Conservation (phyloP, 1,139 yeast species). For the Lodderomyces metapsilosis region DNA sequence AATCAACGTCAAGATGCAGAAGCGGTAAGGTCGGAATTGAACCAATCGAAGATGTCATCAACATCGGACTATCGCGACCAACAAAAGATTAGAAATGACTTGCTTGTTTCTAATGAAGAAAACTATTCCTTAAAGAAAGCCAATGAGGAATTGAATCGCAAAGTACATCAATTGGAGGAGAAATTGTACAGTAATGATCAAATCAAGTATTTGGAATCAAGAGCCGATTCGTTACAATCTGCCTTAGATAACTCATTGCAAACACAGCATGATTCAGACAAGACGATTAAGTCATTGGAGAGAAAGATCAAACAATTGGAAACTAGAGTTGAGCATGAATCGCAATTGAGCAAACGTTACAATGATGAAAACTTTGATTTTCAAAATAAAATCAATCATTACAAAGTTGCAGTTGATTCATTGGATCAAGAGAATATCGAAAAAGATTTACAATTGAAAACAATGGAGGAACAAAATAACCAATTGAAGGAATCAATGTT, state of each 20-base stretch:
- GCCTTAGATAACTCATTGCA: conserved; percentile 32
- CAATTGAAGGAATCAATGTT: conserved; percentile 55
- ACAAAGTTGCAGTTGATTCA: conserved; percentile 33
- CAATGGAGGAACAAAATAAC: conserved; percentile 36
- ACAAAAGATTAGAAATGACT: conserved; percentile 37
- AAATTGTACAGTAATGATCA: conserved; percentile 47
- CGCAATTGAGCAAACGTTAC: conserved; percentile 39
- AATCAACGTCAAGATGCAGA: conserved; percentile 32
- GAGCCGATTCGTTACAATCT: conserved; percentile 29
- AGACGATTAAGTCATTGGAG: conserved; percentile 30
- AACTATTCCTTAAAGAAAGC: conserved; percentile 40
- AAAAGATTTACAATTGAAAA: conserved; percentile 36
- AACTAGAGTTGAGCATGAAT: conserved; percentile 36
- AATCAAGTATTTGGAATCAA: conserved; percentile 45
- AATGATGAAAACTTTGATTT: conserved; percentile 49
- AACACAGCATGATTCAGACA: conserved; percentile 32
- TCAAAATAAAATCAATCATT: conserved; percentile 42
- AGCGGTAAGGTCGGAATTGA: conserved; percentile 35
- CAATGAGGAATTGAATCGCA: conserved; percentile 33
- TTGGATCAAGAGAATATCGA: conserved; percentile 41
- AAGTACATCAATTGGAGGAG: conserved; percentile 37
- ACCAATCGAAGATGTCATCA: conserved; percentile 33
- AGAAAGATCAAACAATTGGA: conserved; percentile 37
- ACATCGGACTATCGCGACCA: conserved; percentile 35
- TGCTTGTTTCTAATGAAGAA: conserved; percentile 41